A percentile compares a stretch with the other conserved stretches of the same genome.
phyloP scores from a whole-genome alignment of 2,329 filamentous ascomycete genomes.

The Parastagonospora avenae region DNA sequence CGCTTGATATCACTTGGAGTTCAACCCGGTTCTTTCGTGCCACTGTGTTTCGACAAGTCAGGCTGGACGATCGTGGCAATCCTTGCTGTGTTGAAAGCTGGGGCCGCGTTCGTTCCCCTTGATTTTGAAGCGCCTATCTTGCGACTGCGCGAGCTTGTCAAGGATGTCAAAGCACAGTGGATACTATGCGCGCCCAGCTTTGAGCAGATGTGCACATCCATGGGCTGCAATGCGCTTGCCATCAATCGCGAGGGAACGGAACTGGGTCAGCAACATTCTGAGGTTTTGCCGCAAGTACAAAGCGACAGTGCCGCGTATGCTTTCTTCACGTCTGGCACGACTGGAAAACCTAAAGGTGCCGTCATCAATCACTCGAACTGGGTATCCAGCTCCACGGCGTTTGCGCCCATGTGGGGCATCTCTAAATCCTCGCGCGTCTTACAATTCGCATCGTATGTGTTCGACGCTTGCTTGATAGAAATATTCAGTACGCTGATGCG shows the following conservation, averaged over 20 bases:
- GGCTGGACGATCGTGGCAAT: slow-evolving; percentile 43
- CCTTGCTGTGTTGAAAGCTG: slow-evolving; percentile 44
- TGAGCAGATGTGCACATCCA: slow-evolving; percentile 27
- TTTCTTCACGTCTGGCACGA: slow-evolving; percentile 64
- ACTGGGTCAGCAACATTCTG: slow-evolving; percentile 38
- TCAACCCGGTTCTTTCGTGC: slow-evolving; percentile 31
- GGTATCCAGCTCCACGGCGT: slow-evolving; percentile 50
- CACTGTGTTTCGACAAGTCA: slow-evolving; percentile 46
- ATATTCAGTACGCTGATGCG: slow-evolving; percentile 53
- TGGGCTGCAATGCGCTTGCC: slow-evolving; percentile 30
- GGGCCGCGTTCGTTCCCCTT: slow-evolving; percentile 43
- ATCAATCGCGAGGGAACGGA: slow-evolving; percentile 50
- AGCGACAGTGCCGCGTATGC: slow-evolving; percentile 63
- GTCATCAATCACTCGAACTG: slow-evolving; percentile 66
- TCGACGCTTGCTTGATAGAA: slow-evolving; percentile 54
- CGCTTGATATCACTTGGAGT: slow-evolving; percentile 31
- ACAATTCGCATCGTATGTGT: slow-evolving; percentile 53
- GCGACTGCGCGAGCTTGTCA: slow-evolving; percentile 44
- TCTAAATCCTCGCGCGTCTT: slow-evolving; percentile 61
- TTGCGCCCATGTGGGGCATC: slow-evolving; percentile 48
- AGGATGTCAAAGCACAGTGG: slow-evolving; percentile 35
- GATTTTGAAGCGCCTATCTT: slow-evolving; percentile 45
- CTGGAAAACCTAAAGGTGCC: slow-evolving; percentile 64
- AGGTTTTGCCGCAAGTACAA: slow-evolving; percentile 37
- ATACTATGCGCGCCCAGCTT: slow-evolving; percentile 34